These are phyloP conservation scores for Dryadomyces quercus-mongolicae DNA, from an alignment of 2,329 filamentous ascomycete genomes.

Conservation along the genomic window DNA sequence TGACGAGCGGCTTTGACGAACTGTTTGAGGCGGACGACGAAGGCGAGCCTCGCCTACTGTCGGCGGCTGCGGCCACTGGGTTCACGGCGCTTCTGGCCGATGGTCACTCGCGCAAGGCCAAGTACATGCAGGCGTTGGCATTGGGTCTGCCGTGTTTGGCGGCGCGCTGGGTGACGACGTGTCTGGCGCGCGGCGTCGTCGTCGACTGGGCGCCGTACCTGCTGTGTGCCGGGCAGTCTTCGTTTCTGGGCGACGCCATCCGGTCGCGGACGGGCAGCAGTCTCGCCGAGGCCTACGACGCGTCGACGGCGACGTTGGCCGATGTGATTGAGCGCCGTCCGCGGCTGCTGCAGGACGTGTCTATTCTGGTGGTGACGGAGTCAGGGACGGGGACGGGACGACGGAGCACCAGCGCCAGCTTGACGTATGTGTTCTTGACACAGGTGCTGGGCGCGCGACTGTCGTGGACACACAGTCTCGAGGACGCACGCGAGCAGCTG, in stretches of 20 bases:
- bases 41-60: conserved; percentile 29
- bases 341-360: conserved; percentile 49
- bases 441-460: conserved; percentile 66
- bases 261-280: conserved; percentile 57
- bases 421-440: conserved; percentile 69
- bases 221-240: conserved; percentile 71
- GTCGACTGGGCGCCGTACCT: conserved; percentile 73
- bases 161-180: conserved; percentile 68
- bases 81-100: conserved; percentile 85
- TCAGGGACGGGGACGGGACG: too few relatives aligned
- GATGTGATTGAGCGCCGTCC: conserved; percentile 48
- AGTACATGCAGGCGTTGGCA: conserved; percentile 90
- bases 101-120: conserved; percentile 71
- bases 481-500: conserved; percentile 51
- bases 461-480: conserved; percentile 49
- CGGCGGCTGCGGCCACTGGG: conserved; percentile 41
- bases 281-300: conserved; percentile 34
- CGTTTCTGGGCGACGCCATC: conserved; percentile 62
- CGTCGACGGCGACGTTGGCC: conserved; percentile 39
- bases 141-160: conserved; percentile 80
- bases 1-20: conserved; percentile 68
- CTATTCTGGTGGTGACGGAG: conserved; percentile 61
- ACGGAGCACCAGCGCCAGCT: conserved; percentile 11
- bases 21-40: conserved; percentile 41
- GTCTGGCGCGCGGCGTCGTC: conserved; percentile 45